Evolutionary conservation across 345 rosid genomes (phyloP).

Genomic region (Durio zibethinus): DNA sequence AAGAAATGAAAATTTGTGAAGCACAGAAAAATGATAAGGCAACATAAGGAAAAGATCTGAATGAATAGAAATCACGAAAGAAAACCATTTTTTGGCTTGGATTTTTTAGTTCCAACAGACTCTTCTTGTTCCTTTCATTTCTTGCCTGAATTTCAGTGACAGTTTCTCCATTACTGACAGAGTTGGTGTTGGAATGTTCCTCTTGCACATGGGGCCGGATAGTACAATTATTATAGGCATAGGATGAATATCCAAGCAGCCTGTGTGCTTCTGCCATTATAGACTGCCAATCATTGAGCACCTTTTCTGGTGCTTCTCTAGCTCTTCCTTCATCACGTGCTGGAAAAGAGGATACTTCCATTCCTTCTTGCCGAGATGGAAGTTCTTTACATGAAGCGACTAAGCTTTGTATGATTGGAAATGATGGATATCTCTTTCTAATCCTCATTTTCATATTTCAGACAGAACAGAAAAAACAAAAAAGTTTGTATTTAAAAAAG

Average conservation of each 20-base stretch:
- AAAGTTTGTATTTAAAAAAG: background rate
- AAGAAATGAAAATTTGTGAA: background rate
- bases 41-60: background rate
- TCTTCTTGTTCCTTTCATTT: background rate
- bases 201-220: background rate
- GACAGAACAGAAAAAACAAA: background rate
- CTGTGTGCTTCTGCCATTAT: background rate
- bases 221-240: background rate
- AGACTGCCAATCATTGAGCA: background rate
- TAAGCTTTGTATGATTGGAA: background rate
- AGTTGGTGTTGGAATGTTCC: background rate
- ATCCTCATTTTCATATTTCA: conserved; percentile 1
- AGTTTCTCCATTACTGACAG: background rate
- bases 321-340: background rate
- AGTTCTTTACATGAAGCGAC: background rate
- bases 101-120: background rate
- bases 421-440: background rate
- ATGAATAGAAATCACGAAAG: background rate
- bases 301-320: background rate
- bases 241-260: conserved; percentile 6
- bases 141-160: background rate
- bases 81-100: background rate
- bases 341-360: background rate
- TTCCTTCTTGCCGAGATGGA: background rate
- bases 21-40: background rate